Conservation (phyloP, 352 stramenopile genomes). For the Phytophthora crassamura region DNA sequence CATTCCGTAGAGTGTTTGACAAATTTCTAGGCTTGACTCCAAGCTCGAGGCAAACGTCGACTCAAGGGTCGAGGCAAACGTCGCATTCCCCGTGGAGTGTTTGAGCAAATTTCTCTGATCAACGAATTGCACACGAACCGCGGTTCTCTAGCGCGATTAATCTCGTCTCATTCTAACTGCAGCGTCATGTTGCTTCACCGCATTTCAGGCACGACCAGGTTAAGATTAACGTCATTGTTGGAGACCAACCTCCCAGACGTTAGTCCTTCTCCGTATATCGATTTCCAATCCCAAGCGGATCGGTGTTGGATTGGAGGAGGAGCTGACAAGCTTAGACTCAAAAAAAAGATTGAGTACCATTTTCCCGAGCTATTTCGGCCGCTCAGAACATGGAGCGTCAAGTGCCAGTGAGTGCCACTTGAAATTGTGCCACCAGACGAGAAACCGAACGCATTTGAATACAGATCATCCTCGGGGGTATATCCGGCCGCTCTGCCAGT, state of each 20-base stretch:
- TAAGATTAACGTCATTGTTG: too few species aligned
- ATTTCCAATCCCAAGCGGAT: slow-evolving; percentile 19
- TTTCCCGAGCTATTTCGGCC: slow-evolving; percentile 17
- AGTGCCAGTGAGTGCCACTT: too few species aligned
- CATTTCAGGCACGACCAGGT: neutral
- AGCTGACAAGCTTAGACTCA: too few species aligned
- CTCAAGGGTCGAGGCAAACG: slow-evolving; percentile 15
- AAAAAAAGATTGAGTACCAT: neutral
- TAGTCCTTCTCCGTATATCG: slow-evolving; percentile 22
- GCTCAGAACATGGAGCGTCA: slow-evolving; percentile 16
- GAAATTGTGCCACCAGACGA: neutral
- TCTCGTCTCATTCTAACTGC: too few species aligned
- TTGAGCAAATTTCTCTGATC: neutral
- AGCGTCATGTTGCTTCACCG: too few species aligned
- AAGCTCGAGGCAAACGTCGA: too few species aligned
- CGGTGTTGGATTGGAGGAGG: too few species aligned
- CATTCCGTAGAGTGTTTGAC: too few species aligned
- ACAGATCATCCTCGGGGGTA: slow-evolving; percentile 20
- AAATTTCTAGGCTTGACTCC: too few species aligned
- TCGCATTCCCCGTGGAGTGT: slow-evolving; percentile 13
- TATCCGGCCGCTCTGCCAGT: slow-evolving; percentile 12
- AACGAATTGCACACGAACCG: too few species aligned
- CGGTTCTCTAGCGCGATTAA: too few species aligned
- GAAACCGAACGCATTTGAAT: slow-evolving; percentile 2
- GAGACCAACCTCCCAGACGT: slow-evolving; percentile 13